Conservation (phyloP, 2,329 filamentous ascomycete species). For the Leptographium galeiforme region DNA sequence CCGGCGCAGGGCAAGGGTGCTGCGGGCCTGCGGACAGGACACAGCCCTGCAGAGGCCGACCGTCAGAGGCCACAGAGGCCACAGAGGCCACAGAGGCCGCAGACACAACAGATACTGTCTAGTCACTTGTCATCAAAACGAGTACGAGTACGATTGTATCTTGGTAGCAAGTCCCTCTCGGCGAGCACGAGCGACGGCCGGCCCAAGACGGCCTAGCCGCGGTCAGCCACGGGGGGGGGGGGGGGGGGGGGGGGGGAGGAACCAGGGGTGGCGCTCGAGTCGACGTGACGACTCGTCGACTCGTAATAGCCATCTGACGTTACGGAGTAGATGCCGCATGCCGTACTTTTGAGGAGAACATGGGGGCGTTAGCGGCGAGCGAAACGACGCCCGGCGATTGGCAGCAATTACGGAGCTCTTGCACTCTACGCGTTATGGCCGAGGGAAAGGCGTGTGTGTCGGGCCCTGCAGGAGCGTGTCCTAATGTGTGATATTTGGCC, state of each 20-base stretch:
- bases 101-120: neutral
- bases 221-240: neutral
- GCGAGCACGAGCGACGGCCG: neutral
- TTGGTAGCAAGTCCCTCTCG: neutral
- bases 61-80: neutral
- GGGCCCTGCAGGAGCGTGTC: conserved; percentile 3
- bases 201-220: neutral
- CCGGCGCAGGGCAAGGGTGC: too few species aligned
- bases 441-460: neutral
- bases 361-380: neutral
- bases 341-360: neutral
- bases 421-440: neutral
- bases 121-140: too few species aligned
- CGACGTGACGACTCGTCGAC: neutral
- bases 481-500: neutral
- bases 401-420: conserved; percentile 1
- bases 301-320: neutral
- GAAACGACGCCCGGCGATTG: conserved; percentile 2
- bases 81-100: neutral
- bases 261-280: too few species aligned
- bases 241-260: neutral
- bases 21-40: neutral
- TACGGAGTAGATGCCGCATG: neutral
- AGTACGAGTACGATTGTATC: too few species aligned
- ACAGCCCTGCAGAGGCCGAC: neutral